Percentiles rank a stretch among this genome's conserved stretches.
These are phyloP conservation scores for Pisolithus thermaeus DNA, from an alignment of 1,284 basidiomycete genomes.

Conservation along the genomic window DNA sequence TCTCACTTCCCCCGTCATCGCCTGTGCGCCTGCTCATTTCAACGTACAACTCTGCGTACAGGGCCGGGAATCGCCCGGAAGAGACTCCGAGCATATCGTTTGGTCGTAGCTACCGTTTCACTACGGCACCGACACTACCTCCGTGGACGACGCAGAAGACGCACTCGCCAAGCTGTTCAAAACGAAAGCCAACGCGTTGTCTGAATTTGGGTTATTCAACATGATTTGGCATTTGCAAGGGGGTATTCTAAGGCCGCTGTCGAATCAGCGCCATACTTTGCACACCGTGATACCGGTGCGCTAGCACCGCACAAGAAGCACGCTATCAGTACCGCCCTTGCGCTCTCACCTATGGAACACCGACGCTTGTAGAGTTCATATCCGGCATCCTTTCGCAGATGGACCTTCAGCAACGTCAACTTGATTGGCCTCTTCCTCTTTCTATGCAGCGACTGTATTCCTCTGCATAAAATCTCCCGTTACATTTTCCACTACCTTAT, in stretches of 20 bases:
- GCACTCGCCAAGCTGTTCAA: constrained; percentile 42
- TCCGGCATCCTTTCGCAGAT: constrained; percentile 49
- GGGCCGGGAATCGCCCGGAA: too few relatives aligned
- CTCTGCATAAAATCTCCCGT: constrained; percentile 44
- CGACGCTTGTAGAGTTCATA: constrained; percentile 57
- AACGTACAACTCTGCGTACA: too few relatives aligned
- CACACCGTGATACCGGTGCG: constrained; percentile 50
- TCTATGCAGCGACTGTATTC: constrained; percentile 57
- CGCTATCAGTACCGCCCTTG: constrained; percentile 38
- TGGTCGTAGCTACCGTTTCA: too few relatives aligned
- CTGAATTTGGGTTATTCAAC: constrained; percentile 54
- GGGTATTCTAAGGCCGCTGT: constrained; percentile 39
- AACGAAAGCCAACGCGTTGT: constrained; percentile 44
- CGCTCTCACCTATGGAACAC: constrained; percentile 34
- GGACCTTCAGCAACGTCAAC: constrained; percentile 45
- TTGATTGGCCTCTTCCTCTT: constrained; percentile 47
- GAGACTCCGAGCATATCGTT: too few relatives aligned
- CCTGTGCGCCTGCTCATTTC: too few relatives aligned
- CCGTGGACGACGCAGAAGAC: constrained; percentile 33
- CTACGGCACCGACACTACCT: constrained; percentile 19
- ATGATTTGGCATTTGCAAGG: constrained; percentile 39
- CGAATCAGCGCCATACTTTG: constrained; percentile 34
- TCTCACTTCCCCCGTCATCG: too few relatives aligned
- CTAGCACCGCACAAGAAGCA: constrained; percentile 48
- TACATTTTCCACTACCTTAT: constrained; percentile 55